Percentiles rank a stretch among this genome's conserved stretches.
phyloP scores from a whole-genome alignment of 2,329 filamentous ascomycete species.

The Penicillium sp. region DNA sequence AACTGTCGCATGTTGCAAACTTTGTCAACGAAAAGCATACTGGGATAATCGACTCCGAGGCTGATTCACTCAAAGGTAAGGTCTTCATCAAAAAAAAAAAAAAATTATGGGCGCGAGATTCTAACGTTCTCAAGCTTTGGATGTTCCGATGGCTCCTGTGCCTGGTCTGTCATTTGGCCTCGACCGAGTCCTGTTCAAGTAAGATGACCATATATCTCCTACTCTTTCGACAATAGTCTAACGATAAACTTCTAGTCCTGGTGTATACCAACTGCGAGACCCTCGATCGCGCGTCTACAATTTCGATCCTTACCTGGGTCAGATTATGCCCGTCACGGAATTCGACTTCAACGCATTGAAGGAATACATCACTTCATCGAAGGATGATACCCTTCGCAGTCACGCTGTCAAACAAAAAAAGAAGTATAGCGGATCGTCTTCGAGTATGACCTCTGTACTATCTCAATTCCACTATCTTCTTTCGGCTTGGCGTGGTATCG shows the following conservation, averaged over 20 bases:
- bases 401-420: conserved; percentile 69
- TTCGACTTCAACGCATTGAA: conserved; percentile 90
- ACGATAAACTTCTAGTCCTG: conserved; percentile 54
- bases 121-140: conserved; percentile 36
- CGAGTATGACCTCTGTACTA: conserved; percentile 88
- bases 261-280: conserved; percentile 90
- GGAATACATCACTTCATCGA: conserved; percentile 88
- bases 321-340: conserved; percentile 89
- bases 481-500: conserved; percentile 77
- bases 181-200: conserved; percentile 91
- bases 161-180: conserved; percentile 73
- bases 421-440: conserved; percentile 93
- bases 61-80: conserved; percentile 27
- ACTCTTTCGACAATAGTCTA: conserved; percentile 4
- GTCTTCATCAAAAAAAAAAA: not conserved
- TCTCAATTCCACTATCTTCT: conserved; percentile 92
- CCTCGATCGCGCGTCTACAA: conserved; percentile 87
- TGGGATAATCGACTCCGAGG: conserved; percentile 20
- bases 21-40: conserved; percentile 17
- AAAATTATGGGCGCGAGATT: not conserved
- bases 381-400: conserved; percentile 71
- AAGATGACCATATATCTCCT: conserved; percentile 29
- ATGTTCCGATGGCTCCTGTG: conserved; percentile 55
- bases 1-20: conserved; percentile 18
- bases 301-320: conserved; percentile 91